Evolutionary conservation across 176 grass and related monocot species (phyloP).

Genomic region (Avena eriantha): DNA sequence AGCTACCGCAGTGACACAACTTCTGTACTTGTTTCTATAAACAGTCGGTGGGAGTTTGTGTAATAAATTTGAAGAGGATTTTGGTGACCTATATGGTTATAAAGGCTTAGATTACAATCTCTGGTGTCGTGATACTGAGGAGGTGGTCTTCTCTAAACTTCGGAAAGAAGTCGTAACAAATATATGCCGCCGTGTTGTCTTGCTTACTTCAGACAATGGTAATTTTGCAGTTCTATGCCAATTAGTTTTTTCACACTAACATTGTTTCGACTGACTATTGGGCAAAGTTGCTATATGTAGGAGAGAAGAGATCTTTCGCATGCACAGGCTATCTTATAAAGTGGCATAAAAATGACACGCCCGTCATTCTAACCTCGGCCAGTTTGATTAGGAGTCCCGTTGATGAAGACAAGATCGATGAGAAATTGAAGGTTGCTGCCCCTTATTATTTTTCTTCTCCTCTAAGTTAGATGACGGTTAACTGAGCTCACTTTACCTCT

Average conservation of each 20-base stretch:
- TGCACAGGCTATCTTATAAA: background rate
- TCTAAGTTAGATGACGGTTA: background rate
- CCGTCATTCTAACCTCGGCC: conserved; percentile 26
- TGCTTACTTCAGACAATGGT: conserved; percentile 37
- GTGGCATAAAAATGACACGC: background rate
- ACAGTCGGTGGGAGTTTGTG: conserved; percentile 9
- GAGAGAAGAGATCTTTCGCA: background rate
- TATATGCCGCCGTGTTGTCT: conserved; percentile 27
- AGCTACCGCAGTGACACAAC: background rate
- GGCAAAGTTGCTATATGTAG: background rate
- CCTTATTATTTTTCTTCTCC: background rate
- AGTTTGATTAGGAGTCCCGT: conserved; percentile 3
- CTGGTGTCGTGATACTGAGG: background rate
- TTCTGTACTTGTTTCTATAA: conserved; percentile 21
- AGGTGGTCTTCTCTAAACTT: background rate
- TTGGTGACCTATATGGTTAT: conserved; percentile 27
- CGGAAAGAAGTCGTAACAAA: background rate
- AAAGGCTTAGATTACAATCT: conserved; percentile 11
- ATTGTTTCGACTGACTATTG: background rate
- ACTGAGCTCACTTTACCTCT: conserved; percentile 6
- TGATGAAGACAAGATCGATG: conserved; percentile 1
- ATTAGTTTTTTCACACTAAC: background rate
- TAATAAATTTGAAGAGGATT: conserved; percentile 28
- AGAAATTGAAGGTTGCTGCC: background rate
- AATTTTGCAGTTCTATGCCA: background rate